Evolutionary conservation across 768 basidiomycete genomes (phyloP).

Genomic region (Leccinum sublutescens): DNA sequence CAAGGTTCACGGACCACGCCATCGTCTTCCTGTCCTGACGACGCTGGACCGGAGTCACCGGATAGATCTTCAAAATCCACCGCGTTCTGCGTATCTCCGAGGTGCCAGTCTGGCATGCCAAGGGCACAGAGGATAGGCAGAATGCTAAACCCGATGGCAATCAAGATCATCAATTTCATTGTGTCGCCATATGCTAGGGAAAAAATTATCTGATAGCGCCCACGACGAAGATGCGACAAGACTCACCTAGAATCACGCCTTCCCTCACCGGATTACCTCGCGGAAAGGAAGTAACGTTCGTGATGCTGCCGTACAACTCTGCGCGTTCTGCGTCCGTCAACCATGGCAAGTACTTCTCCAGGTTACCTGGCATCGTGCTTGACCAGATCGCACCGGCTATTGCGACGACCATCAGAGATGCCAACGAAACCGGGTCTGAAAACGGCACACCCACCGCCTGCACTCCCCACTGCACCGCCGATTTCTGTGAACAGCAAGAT

Average conservation of each 20-base stretch:
- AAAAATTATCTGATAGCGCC: not conserved
- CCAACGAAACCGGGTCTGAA: constrained; percentile 1
- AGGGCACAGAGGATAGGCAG: constrained; percentile 58
- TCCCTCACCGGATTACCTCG: constrained; percentile 58
- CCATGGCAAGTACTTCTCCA: constrained; percentile 54
- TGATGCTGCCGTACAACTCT: constrained; percentile 55
- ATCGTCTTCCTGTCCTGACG: not conserved
- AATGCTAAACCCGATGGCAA: constrained; percentile 51
- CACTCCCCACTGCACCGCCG: constrained; percentile 64
- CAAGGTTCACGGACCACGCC: not conserved
- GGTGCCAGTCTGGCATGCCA: constrained; percentile 63
- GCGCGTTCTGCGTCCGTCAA: constrained; percentile 42
- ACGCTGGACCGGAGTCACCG: constrained; percentile 2
- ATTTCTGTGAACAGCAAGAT: constrained; percentile 69
- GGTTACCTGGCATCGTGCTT: constrained; percentile 60
- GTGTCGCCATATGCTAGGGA: constrained; percentile 50
- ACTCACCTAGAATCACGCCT: constrained; percentile 56
- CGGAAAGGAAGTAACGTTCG: constrained; percentile 45
- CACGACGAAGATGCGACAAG: not conserved
- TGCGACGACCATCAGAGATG: not conserved
- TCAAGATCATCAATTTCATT: constrained; percentile 56
- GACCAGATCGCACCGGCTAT: constrained; percentile 66
- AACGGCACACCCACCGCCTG: constrained; percentile 43
- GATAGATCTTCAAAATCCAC: constrained; percentile 42
- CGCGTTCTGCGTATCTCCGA: constrained; percentile 71